Evolutionary conservation across 192 early-diverging fungal species (phyloP), one percentile per base, ranked within the genome.

Genomic region (Backusella tuberculispora): DNA sequence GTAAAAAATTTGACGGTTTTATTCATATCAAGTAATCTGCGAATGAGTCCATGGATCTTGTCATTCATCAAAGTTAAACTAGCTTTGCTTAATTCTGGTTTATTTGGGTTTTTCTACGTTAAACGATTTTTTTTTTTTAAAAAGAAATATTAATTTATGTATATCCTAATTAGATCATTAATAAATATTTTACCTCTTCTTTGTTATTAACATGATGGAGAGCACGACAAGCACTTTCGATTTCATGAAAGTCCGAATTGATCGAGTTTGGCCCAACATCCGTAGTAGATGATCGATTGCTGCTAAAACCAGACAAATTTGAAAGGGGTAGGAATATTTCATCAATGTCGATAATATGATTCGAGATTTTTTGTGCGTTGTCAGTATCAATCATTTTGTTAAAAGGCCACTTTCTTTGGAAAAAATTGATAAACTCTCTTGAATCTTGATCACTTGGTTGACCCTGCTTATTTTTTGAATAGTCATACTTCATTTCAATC

Each of bases 201-300:
- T 2, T 37, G 12, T 44, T 5, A 45, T 44, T 24, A 34, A 69
- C 29, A 44, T 69, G 24, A 47, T 69, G 67, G 1, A 69, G 17
- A 29, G 67, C 67, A 17, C 19, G 41, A 46, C 67, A 69, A 0
- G 44, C 67, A 6, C 67, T 69, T 69, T 69, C 68, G n/a, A 69
- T 19, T 14, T 45, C 26, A n/a, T 47, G 45, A 24, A 46, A 69
- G 29, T 69, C 44, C 0, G 26, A 45, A 26, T 45, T 10, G 26
- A 44, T 45, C 5, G 45, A 5, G 4, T 5, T 21, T 13, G 1
- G 12, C 2, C 12, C 19, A 29, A 19, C 12, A 14, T 26, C 26
- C 6, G 15, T 12, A 5, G 21, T 69, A 2, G 42, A 47, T 17
- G 68, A 21, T 1, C 9, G 68, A 12, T 47, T 26, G 0, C 46